Percentiles rank a stretch among this genome's conserved stretches.
phyloP scores from a whole-genome alignment of 352 stramenopile genomes.

The Phytophthora tentaculata region DNA sequence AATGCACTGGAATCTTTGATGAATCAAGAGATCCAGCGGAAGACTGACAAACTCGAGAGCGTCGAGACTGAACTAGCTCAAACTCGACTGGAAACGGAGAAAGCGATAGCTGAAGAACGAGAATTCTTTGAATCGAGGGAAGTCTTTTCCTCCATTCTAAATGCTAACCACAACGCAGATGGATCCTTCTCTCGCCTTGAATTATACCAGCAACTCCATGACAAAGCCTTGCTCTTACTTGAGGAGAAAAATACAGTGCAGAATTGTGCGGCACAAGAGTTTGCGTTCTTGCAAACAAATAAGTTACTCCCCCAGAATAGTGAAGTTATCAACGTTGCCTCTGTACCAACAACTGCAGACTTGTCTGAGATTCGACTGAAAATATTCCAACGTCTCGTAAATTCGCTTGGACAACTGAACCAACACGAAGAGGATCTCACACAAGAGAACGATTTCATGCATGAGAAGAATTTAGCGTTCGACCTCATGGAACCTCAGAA shows the following conservation, averaged over 20 bases:
- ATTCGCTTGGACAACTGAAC: conserved; percentile 4
- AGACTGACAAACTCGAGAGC: conserved; percentile 11
- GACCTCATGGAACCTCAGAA: conserved; percentile 8
- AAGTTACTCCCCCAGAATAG: conserved; percentile 7
- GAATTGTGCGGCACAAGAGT: conserved; percentile 12
- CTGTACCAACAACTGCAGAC: conserved; percentile 2
- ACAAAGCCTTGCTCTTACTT: conserved; percentile 22
- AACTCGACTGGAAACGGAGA: conserved; percentile 18
- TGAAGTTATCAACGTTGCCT: neutral
- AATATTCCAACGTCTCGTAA: conserved; percentile 26
- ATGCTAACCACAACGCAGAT: neutral
- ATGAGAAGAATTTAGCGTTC: conserved; percentile 20
- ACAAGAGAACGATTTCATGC: conserved; percentile 28
- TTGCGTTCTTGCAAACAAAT: conserved; percentile 24
- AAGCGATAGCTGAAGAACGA: conserved; percentile 21
- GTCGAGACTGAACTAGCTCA: conserved; percentile 25
- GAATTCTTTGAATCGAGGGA: conserved; percentile 22
- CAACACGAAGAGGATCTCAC: conserved; percentile 15
- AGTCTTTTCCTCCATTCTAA: conserved; percentile 18
- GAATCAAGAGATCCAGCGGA: conserved; percentile 10
- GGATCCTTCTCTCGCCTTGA: conserved; percentile 16
- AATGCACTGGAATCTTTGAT: conserved; percentile 10
- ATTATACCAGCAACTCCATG: conserved; percentile 27
- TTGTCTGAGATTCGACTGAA: conserved; percentile 29
- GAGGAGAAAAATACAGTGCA: conserved; percentile 17